Conservation (phyloP, 495 filamentous ascomycete species). For the Patellaria atrata region DNA sequence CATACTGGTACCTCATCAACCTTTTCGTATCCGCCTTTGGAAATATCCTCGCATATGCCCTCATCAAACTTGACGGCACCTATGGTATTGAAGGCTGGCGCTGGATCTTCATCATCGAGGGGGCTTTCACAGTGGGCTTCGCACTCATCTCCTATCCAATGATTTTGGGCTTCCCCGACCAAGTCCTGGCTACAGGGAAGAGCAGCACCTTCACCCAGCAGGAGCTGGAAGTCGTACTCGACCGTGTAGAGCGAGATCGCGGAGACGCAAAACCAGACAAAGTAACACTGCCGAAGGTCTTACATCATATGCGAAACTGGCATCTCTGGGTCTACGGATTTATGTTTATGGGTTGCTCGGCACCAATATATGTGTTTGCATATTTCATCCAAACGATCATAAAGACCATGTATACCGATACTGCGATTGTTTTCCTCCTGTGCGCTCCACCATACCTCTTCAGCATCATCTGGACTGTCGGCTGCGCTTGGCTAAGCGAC, state of each 20-base stretch:
- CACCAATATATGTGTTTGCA: slow-evolving; percentile 12
- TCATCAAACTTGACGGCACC: slow-evolving; percentile 10
- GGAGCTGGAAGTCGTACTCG: slow-evolving; percentile 11
- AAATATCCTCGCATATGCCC: slow-evolving; percentile 12
- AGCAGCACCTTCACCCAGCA: slow-evolving; percentile 8
- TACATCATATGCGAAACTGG: slow-evolving; percentile 6
- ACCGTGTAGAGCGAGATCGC: slow-evolving; percentile 17
- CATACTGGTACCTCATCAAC: slow-evolving; percentile 10
- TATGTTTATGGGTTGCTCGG: slow-evolving; percentile 10
- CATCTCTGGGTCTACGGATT: slow-evolving; percentile 13
- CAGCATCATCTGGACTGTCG: slow-evolving; percentile 7
- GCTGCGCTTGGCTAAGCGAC: slow-evolving; percentile 10
- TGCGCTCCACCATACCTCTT: slow-evolving; percentile 13
- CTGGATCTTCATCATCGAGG: slow-evolving; percentile 19
- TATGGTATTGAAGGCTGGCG: slow-evolving; percentile 11
- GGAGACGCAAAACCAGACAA: slow-evolving; percentile 10
- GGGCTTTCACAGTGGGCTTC: slow-evolving; percentile 10
- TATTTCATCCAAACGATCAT: slow-evolving; percentile 16
- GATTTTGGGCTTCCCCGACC: slow-evolving; percentile 15
- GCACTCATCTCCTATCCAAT: slow-evolving; percentile 9
- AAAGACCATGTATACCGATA: slow-evolving; percentile 3
- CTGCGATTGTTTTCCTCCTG: slow-evolving; percentile 7
- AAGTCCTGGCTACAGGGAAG: slow-evolving; percentile 10
- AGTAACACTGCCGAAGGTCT: slow-evolving; percentile 11
- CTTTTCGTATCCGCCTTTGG: slow-evolving; percentile 14